These are phyloP conservation scores for Diutina catenulata DNA, from an alignment of 1,139 yeast genomes.

Conservation along the genomic window DNA sequence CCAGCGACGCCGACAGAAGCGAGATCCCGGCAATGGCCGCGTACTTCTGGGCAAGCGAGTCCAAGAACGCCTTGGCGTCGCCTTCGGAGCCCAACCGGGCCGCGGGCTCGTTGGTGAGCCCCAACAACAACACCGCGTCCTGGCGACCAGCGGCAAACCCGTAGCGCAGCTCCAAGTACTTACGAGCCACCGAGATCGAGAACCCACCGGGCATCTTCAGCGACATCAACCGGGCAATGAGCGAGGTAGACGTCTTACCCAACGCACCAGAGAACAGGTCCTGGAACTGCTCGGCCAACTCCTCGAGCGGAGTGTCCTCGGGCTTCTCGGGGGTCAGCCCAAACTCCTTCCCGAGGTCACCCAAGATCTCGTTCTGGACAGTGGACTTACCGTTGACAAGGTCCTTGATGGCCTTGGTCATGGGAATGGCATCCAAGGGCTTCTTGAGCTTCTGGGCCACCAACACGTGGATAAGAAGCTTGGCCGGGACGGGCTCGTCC, in stretches of 20 bases:
- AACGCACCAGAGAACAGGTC: conserved; percentile 77
- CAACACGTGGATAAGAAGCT: conserved; percentile 70
- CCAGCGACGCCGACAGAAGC: conserved; percentile 46
- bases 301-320: conserved; percentile 93
- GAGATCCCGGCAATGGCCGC: conserved; percentile 76
- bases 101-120: conserved; percentile 85
- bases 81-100: conserved; percentile 73
- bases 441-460: conserved; percentile 96
- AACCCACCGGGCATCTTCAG: conserved; percentile 99
- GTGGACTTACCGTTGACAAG: conserved; percentile 98
- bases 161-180: conserved; percentile 80
- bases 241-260: conserved; percentile 87
- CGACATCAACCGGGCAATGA: conserved; percentile 83
- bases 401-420: conserved; percentile 90
- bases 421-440: conserved; percentile 72
- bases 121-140: conserved; percentile 73
- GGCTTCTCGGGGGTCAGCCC: conserved; percentile 98
- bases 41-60: conserved; percentile 69
- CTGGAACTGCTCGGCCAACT: conserved; percentile 91
- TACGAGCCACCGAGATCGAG: conserved; percentile 82
- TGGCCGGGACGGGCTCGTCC: conserved; percentile 83
- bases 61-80: conserved; percentile 87
- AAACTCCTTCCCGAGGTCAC: conserved; percentile 96
- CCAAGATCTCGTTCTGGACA: conserved; percentile 93
- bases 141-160: conserved; percentile 93